Percentiles rank a stretch among this genome's conserved stretches.
Conservation (phyloP, 345 rosid species). For the Crucihimalaya himalaica region DNA sequence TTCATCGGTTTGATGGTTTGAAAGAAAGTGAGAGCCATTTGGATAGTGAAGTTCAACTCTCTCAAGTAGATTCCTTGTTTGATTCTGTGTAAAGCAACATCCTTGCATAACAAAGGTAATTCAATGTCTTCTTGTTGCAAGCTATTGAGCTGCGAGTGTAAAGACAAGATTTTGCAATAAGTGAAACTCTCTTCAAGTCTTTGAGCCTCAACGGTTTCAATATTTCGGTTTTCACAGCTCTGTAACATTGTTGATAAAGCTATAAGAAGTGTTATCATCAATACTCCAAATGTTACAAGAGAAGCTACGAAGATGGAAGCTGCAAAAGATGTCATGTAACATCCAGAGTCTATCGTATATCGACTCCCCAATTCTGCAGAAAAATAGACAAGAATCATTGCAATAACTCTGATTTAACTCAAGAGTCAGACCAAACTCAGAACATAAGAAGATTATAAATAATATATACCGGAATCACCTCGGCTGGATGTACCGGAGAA, state of each 20-base stretch:
- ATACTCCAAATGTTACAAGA: constrained; percentile 59
- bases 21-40: constrained; percentile 52
- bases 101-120: constrained; percentile 58
- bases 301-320: constrained; percentile 68
- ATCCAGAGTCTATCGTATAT: constrained; percentile 64
- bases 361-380: constrained; percentile 59
- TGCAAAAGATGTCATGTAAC: constrained; percentile 77
- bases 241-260: constrained; percentile 75
- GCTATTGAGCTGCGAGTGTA: constrained; percentile 64
- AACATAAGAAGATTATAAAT: neutral
- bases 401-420: neutral
- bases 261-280: constrained; percentile 60
- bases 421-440: constrained; percentile 12
- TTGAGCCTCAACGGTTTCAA: constrained; percentile 51
- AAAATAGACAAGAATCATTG: neutral
- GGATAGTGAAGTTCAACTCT: constrained; percentile 54
- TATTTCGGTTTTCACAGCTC: constrained; percentile 53
- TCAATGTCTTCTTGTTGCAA: constrained; percentile 34
- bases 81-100: constrained; percentile 48
- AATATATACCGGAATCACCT: constrained; percentile 63
- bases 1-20: constrained; percentile 41
- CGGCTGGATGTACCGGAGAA: constrained; percentile 68
- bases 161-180: constrained; percentile 55
- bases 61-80: constrained; percentile 52
- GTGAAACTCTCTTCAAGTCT: constrained; percentile 41